These are phyloP conservation scores for Phytophthora melonis DNA, from an alignment of 352 stramenopile species.

Conservation along the genomic window DNA sequence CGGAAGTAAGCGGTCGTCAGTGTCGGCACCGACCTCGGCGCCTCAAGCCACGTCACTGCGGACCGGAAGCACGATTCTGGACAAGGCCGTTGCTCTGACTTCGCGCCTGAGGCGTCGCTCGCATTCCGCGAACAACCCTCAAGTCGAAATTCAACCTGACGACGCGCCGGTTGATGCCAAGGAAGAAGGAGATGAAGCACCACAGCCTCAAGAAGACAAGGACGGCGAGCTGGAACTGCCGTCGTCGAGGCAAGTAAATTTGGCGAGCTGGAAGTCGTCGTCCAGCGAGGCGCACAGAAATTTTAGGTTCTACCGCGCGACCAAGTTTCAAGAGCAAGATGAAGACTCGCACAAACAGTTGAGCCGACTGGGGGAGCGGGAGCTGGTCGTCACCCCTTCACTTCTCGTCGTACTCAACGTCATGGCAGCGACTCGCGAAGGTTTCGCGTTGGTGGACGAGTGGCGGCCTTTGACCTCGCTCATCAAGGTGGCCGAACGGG, in stretches of 20 bases:
- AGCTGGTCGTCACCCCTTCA: conserved; percentile 74
- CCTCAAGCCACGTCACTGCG: conserved; percentile 43
- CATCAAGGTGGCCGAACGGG: conserved; percentile 61
- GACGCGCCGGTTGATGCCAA: conserved; percentile 20
- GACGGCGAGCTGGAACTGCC: conserved; percentile 26
- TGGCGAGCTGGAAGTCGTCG: conserved; percentile 59
- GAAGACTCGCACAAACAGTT: conserved; percentile 24
- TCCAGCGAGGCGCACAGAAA: conserved; percentile 44
- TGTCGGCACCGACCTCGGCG: conserved; percentile 8
- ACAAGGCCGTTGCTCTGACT: conserved; percentile 76
- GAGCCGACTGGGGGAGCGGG: conserved; percentile 60
- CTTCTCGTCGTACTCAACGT: conserved; percentile 58
- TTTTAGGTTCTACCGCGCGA: conserved; percentile 58
- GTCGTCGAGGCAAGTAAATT: conserved; percentile 43
- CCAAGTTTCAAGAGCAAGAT: conserved; percentile 47
- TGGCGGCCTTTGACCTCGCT: conserved; percentile 62
- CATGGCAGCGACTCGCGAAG: conserved; percentile 51
- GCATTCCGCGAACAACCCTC: conserved; percentile 43
- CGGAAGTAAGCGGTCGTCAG: conserved; percentile 16
- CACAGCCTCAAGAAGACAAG: conserved; percentile 20
- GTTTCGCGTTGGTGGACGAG: conserved; percentile 69
- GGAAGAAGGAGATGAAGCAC: conserved; percentile 20
- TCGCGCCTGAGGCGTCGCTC: conserved; percentile 53
- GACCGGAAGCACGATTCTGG: conserved; percentile 75
- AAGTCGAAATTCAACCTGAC: conserved; percentile 27